Percentiles rank a stretch among this genome's conserved stretches.
Conservation (phyloP, 192 early-diverging fungal genomes). For the Diversispora eburnea region DNA sequence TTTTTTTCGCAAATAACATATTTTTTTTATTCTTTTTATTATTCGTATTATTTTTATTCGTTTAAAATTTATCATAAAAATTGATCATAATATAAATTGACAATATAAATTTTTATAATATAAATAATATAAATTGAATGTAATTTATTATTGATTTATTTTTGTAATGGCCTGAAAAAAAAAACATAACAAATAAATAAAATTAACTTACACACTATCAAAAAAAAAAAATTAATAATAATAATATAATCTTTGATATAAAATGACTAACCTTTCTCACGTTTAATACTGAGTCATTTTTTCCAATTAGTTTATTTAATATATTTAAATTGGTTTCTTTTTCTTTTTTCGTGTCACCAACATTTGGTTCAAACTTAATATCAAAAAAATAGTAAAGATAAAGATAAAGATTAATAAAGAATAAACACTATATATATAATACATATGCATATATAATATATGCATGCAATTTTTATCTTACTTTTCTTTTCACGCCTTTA, state of each 20-base stretch:
- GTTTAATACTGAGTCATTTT: constrained; percentile 43
- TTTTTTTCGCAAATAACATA: too few species aligned
- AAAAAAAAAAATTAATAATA: background rate
- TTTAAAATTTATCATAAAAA: too few species aligned
- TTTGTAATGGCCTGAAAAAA: constrained; percentile 21
- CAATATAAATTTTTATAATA: background rate
- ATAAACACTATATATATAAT: background rate
- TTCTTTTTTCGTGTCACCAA: constrained; percentile 60
- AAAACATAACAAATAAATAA: background rate
- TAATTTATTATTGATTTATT: background rate
- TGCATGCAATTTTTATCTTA: background rate
- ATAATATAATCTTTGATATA: background rate
- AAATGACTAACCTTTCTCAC: constrained; percentile 42
- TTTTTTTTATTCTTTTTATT: too few species aligned
- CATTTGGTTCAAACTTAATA: constrained; percentile 58
- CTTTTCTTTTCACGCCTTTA: constrained; percentile 73
- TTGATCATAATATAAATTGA: background rate
- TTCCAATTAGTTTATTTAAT: constrained; percentile 59
- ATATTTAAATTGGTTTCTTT: constrained; percentile 69
- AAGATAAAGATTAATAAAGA: too few species aligned
- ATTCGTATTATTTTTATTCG: too few species aligned
- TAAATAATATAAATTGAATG: too few species aligned
- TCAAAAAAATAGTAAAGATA: background rate
- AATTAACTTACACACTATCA: background rate
- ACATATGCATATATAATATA: background rate